Percentiles rank a stretch among this genome's conserved stretches.
These are phyloP conservation scores for Puccinia polysora DNA, from an alignment of 1,284 basidiomycete genomes.

Conservation along the genomic window DNA sequence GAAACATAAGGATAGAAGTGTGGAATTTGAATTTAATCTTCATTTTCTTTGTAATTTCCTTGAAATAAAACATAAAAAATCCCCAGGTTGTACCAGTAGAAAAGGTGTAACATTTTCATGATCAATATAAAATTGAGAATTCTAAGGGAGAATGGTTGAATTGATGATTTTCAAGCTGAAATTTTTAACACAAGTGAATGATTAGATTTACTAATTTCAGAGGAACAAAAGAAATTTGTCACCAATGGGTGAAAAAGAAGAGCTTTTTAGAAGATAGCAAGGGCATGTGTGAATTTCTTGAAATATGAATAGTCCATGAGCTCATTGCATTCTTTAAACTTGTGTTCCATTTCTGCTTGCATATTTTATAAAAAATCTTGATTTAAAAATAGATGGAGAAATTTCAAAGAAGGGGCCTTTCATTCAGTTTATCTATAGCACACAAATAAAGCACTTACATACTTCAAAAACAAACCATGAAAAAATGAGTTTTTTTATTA, in stretches of 20 bases:
- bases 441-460: too few relatives aligned
- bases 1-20: constrained; percentile 3
- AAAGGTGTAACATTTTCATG: constrained; percentile 40
- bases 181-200: too few relatives aligned
- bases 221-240: constrained; percentile 35
- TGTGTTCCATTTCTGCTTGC: constrained; percentile 42
- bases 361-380: constrained; percentile 37
- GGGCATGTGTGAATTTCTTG: constrained; percentile 43
- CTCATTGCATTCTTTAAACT: constrained; percentile 16
- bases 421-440: constrained; percentile 46
- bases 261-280: constrained; percentile 45
- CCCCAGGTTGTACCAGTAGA: constrained; percentile 25
- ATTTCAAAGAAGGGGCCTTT: constrained; percentile 46
- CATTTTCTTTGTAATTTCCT: neutral
- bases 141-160: constrained; percentile 2
- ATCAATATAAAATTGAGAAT: constrained; percentile 39
- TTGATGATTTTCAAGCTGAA: too few relatives aligned
- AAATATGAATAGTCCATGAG: constrained; percentile 44
- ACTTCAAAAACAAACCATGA: neutral
- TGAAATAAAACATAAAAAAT: constrained; percentile 39
- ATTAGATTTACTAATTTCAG: neutral
- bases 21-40: neutral
- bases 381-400: constrained; percentile 44
- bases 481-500: too few relatives aligned
- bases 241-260: constrained; percentile 45